Base-by-base conservation (phyloP, 306 rosid species). In the Lathyrus oleraceus region DNA sequence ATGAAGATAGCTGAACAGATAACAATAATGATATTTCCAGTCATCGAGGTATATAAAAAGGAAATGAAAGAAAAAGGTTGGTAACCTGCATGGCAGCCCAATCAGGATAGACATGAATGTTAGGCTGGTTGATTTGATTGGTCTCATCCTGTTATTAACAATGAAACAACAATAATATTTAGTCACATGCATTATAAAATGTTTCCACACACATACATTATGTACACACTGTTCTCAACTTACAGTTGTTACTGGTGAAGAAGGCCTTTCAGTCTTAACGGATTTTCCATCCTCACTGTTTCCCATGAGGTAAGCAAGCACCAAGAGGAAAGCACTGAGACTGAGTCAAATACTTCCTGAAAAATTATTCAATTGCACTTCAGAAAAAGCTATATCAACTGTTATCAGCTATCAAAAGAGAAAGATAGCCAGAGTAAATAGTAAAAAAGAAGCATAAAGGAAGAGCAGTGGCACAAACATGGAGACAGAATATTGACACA, bases 81-180 rank as follows among this genome's bases (percentile, higher is more conserved):
- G 42, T 66, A 83, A 95, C 99, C 97, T 95, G 99, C 97, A 95
- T 87, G 49, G 99, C 83, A 54, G 91, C 88, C 99, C 99, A 95
- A 74, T 95, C 99, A 80, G 92, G 89, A 81, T 89, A 89, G 54
- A 86, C 89, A 56, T 91, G 91, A 60, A 86, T 1, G 74, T 79
- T 88, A 45, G 84, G 35, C 70, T 79, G 96, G 80, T 74, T 78
- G 25, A 76, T 17, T 71, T 69, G 89, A 69, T 67, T 82, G 38
- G 83, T 66, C 65, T 82, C 90, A 78, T 91, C 92, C 97, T 94
- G 87, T 61, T 44, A 65, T 60, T 38, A 60, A 76, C 8, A 72
- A 25, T 56, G 58, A 49, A 69, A 48, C 19, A 52, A 53, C 25
- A 40, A 64, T 9, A 65, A 47, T n/a, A 48, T 73, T 73, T 20